Percentiles rank a stretch among this genome's conserved stretches.
These are phyloP conservation scores for Arachnopeziza araneosa DNA, from an alignment of 2,329 filamentous ascomycete species.

Conservation along the genomic window DNA sequence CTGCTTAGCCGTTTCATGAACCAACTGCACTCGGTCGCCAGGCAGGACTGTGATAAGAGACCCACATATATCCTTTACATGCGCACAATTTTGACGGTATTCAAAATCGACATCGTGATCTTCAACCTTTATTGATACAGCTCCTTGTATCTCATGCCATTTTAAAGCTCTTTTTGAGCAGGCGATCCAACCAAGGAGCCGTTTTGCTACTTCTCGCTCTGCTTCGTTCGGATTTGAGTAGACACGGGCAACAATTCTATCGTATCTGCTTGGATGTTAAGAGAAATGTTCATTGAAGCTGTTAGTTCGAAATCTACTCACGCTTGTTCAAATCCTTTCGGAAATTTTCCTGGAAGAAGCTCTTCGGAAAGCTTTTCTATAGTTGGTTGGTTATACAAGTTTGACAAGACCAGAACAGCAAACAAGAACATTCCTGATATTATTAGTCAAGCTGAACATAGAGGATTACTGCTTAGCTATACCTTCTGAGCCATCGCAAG, in stretches of 20 bases:
- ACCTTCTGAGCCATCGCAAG: constrained; percentile 21
- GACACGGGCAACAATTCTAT: constrained; percentile 2
- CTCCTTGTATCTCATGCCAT: constrained; percentile 37
- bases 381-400: constrained; percentile 17
- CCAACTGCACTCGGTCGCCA: constrained; percentile 30
- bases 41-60: constrained; percentile 31
- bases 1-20: constrained; percentile 33
- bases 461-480: constrained; percentile 17
- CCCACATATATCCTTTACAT: constrained; percentile 32
- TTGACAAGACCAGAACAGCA: constrained; percentile 26
- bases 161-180: constrained; percentile 35
- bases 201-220: constrained; percentile 3
- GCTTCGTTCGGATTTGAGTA: constrained; percentile 1
- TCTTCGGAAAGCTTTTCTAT: constrained; percentile 9
- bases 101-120: constrained; percentile 28
- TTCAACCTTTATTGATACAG: constrained; percentile 31
- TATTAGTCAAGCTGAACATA: neutral
- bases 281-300: neutral
- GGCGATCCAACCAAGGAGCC: constrained; percentile 35
- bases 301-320: constrained; percentile 1
- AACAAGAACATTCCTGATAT: constrained; percentile 30
- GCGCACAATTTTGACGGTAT: constrained; percentile 19
- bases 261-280: constrained; percentile 6
- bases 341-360: constrained; percentile 9
- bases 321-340: constrained; percentile 15